Percentiles rank a stretch among this genome's conserved stretches.
Evolutionary conservation across 2,329 filamentous ascomycete species (phyloP).

Genomic region (Fusarium buxicola): DNA sequence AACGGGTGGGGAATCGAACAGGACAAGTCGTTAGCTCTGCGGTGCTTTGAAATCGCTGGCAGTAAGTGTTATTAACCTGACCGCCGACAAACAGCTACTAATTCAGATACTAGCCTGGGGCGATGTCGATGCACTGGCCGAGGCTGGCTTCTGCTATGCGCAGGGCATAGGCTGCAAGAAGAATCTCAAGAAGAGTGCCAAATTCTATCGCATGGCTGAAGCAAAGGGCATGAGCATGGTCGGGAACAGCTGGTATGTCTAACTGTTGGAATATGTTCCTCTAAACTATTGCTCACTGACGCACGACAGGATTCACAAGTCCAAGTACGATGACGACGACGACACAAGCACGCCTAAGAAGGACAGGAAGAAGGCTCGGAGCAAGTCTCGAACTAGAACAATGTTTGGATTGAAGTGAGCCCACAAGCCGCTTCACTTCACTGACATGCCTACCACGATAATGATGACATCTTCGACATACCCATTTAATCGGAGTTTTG

Average conservation of each 20-base stretch:
- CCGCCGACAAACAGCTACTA: conserved; percentile 20
- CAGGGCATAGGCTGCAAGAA: conserved; percentile 96
- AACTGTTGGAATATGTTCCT: neutral
- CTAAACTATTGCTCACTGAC: conserved; percentile 5
- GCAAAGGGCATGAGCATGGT: conserved; percentile 97
- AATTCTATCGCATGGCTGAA: conserved; percentile 90
- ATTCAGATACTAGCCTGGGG: conserved; percentile 76
- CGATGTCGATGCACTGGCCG: conserved; percentile 91
- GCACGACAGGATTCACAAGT: conserved; percentile 86
- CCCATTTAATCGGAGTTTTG: conserved; percentile 51
- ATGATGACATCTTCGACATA: conserved; percentile 49
- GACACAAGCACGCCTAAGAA: conserved; percentile 58
- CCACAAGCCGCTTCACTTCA: conserved; percentile 14
- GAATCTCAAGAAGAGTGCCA: conserved; percentile 92
- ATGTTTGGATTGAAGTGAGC: conserved; percentile 70
- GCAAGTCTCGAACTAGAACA: conserved; percentile 80
- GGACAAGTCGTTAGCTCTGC: conserved; percentile 86
- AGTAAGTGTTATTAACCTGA: conserved; percentile 60
- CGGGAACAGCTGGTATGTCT: conserved; percentile 92
- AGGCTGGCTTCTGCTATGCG: conserved; percentile 96
- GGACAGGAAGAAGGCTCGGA: conserved; percentile 73
- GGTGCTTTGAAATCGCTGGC: conserved; percentile 96
- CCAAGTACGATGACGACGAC: conserved; percentile 87
- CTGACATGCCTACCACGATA: conserved; percentile 43
- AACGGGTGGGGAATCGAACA: conserved; percentile 98